Base-by-base conservation (phyloP, 495 filamentous ascomycete genomes). In the Lasiosphaeria hispida region DNA sequence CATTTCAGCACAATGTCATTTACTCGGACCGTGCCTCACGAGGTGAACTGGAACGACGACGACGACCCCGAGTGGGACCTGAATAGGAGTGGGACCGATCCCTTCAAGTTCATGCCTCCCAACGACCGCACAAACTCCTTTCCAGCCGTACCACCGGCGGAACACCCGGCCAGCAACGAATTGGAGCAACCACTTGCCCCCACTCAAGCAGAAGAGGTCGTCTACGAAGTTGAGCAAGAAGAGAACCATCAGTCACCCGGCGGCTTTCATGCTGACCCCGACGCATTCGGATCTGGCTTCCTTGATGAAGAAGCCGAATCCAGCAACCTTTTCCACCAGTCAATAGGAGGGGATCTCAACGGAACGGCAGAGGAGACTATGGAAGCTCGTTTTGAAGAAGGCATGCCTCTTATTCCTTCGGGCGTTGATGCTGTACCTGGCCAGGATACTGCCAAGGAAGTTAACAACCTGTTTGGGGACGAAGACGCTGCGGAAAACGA, bases 111-210 rank as follows among this genome's bases (percentile, higher is more conserved):
- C 43, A 78, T 86, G 72, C 68, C 76, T 10, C 67, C 75, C 10
- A 75, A 63, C 51, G 77, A 81, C 34, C 76, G 83, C 48, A 80
- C 84, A 42, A 85, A 87, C 64, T 87, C 85, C 0, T 88, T 87
- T 58, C 85, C 85, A 9, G 70, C 67, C 11, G 77, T 86, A 1
- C 76, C 79, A 30, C 76, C 77, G 11, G 38, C 70, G 0, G 52
- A 67, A 39, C 57, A 70, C 14, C 65, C 70, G 35, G 57, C 68
- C 7, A 60, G 61, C 13, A 61, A 64, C 35, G 65, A 73, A 17
- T 43, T 56, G 30, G 66, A 62, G 10, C 59, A 62, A 19, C 62
- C 62, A 4, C 48, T 61, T 19, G 34, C 60, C 15, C 58, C 50
- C 14, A 61, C 44, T 19, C 48, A 66, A 37, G 55, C 64, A 9